phyloP scores from a whole-genome alignment of 2,329 filamentous ascomycete species.

The Calcarisporium arbuscula region DNA sequence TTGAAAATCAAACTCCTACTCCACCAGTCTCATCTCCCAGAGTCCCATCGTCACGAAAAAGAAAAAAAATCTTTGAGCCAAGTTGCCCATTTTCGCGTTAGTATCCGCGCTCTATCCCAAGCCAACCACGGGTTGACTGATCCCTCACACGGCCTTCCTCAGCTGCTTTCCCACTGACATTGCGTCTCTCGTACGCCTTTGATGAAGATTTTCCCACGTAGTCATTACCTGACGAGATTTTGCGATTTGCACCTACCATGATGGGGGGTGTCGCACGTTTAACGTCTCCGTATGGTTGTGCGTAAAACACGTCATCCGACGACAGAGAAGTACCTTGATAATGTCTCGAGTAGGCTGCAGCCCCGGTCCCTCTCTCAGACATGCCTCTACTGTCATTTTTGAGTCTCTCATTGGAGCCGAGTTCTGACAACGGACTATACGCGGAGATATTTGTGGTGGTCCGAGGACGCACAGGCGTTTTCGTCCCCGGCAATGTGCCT shows the following conservation, averaged over 20 bases:
- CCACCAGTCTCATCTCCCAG: too few species aligned
- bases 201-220: slow-evolving; percentile 29
- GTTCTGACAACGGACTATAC: slow-evolving; percentile 33
- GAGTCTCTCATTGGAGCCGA: slow-evolving; percentile 37
- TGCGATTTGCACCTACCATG: slow-evolving; percentile 42
- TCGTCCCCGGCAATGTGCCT: slow-evolving; percentile 14
- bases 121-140: too few species aligned
- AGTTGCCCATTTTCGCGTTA: too few species aligned
- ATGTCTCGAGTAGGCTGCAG: slow-evolving; percentile 12
- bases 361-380: slow-evolving; percentile 28
- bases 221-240: slow-evolving; percentile 56
- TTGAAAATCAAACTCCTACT: too few species aligned
- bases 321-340: slow-evolving; percentile 43
- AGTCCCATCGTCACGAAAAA: too few species aligned
- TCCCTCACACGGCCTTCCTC: slow-evolving; percentile 68
- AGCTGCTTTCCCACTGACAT: slow-evolving; percentile 66
- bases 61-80: too few species aligned
- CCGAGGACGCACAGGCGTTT: slow-evolving; percentile 14
- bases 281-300: slow-evolving; percentile 55
- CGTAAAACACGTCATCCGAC: slow-evolving; percentile 41
- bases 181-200: slow-evolving; percentile 39
- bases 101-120: too few species aligned
- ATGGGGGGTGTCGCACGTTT: slow-evolving; percentile 47
- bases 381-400: slow-evolving; percentile 40
- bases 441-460: slow-evolving; percentile 3